Evolutionary conservation across 257 asterid genomes (phyloP), one percentile per base, ranked within the genome.

Genomic region (Hygrophila difformis): DNA sequence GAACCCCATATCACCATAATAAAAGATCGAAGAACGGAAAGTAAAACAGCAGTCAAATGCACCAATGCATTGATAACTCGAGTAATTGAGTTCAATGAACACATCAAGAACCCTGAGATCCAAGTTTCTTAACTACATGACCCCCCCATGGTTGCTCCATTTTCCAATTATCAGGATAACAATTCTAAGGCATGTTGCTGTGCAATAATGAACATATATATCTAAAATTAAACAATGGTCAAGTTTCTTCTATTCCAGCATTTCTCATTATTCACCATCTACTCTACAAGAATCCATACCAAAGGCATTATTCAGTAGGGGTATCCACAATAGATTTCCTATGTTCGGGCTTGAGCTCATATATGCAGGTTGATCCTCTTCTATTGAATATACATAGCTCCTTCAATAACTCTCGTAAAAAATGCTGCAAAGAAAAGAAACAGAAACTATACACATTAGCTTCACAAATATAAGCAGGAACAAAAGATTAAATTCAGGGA

Each of bases 301-400:
- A 12, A 5, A 9, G 37, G 48, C 56, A 59, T 70, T 71, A 61
- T 35, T 75, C 84, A 49, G 78, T 84, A 67, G 76, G 89, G 64
- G 94, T 59, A 63, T 76, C 95, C 70, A 74, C 93, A 0, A 36
- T 95, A 60, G 95, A 82, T 55, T 76, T 86, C 73, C 76, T 86
- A 48, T 82, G 86, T 77, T 82, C 96, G 26, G 96, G 84, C 73
- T 86, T 91, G 39, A 86, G 86, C 80, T 85, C 96, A 57, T 82
- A 82, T 20, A 87, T 82, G 56, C 96, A 95, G 64, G 82, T 80
- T 28, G 87, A 50, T 59, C 96, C 95, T 65, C 93, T 82, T 68
- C 82, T 86, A 56, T 82, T 91, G 89, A 81, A 86, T 14, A 82
- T 70, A 39, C 97, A 76, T 37, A 86, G 87, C 67, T 82, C 94